These are phyloP conservation scores for Lentithecium fluviatile DNA, from an alignment of 495 filamentous ascomycete species.

Conservation along the genomic window DNA sequence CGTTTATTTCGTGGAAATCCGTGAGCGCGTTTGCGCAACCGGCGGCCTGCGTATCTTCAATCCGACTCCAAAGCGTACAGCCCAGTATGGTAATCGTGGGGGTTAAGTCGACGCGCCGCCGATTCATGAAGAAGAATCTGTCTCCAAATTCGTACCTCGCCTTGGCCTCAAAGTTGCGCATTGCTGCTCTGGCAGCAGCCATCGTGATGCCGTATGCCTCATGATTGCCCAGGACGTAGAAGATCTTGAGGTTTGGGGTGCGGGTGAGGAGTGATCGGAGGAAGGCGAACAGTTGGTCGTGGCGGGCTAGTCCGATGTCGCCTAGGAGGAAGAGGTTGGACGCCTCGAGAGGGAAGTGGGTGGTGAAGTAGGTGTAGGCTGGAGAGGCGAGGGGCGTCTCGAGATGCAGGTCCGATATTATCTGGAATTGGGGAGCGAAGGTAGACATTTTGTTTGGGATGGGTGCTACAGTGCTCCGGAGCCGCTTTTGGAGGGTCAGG, in stretches of 20 bases:
- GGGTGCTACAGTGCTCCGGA: too few relatives aligned
- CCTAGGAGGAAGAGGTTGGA: constrained; percentile 58
- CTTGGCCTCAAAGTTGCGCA: constrained; percentile 30
- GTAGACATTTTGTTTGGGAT: constrained; percentile 16
- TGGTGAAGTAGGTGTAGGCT: constrained; percentile 47
- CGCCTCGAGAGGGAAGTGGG: constrained; percentile 47
- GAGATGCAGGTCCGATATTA: constrained; percentile 60
- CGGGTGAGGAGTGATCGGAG: constrained; percentile 48
- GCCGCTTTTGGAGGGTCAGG: too few relatives aligned
- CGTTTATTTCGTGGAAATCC: constrained; percentile 47
- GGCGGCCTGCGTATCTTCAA: constrained; percentile 37
- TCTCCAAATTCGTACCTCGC: not conserved
- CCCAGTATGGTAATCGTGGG: constrained; percentile 49
- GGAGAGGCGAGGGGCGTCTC: constrained; percentile 41
- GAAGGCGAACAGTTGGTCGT: constrained; percentile 48
- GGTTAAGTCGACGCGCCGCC: constrained; percentile 44
- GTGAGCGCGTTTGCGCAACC: constrained; percentile 44
- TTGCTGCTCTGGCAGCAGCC: constrained; percentile 29
- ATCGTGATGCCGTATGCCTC: constrained; percentile 53
- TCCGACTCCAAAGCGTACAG: constrained; percentile 50
- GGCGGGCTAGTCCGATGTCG: constrained; percentile 53
- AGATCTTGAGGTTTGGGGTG: constrained; percentile 47
- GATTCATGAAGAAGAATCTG: constrained; percentile 36
- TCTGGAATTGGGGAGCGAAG: constrained; percentile 45
- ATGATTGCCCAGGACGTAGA: constrained; percentile 58